Evolutionary conservation across 1,284 basidiomycete genomes (phyloP).

Genomic region (Moesziomyces sp.): DNA sequence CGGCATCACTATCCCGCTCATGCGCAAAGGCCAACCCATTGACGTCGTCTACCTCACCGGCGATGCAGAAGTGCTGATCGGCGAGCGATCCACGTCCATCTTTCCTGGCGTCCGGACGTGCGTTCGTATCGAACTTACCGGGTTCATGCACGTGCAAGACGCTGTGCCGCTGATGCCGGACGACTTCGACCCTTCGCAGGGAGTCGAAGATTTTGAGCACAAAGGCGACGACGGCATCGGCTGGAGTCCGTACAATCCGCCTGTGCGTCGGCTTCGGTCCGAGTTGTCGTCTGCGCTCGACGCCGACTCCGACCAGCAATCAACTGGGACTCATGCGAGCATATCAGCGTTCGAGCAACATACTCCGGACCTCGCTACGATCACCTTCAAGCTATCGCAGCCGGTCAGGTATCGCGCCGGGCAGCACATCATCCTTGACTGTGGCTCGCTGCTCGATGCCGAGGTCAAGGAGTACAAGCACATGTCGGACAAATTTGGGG

Average conservation of each 20-base stretch:
- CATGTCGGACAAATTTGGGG: conserved; percentile 38
- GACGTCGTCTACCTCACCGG: conserved; percentile 41
- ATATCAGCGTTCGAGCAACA: conserved; percentile 13
- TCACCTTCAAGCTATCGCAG: conserved; percentile 16
- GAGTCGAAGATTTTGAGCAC: conserved; percentile 18
- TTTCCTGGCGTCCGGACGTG: conserved; percentile 24
- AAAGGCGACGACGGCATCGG: conserved; percentile 27
- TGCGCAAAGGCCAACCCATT: conserved; percentile 28
- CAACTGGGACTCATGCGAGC: conserved; percentile 6
- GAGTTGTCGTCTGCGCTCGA: conserved; percentile 10
- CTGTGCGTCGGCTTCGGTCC: conserved; percentile 20
- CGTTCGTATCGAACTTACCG: conserved; percentile 26
- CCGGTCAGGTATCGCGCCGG: conserved; percentile 30
- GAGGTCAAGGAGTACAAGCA: conserved; percentile 41
- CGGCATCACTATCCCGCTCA: conserved; percentile 25
- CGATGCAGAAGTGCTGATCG: conserved; percentile 24
- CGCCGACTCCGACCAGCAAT: background rate
- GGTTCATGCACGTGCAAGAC: conserved; percentile 32
- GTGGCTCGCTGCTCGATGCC: conserved; percentile 15
- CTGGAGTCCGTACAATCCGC: conserved; percentile 49
- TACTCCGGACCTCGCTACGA: conserved; percentile 16
- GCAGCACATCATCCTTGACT: conserved; percentile 46
- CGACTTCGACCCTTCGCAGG: conserved; percentile 1
- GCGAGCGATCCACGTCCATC: conserved; percentile 10
- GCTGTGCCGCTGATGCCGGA: conserved; percentile 25